Conservation (phyloP, 2,329 filamentous ascomycete species). For the Fusarium torreyae region DNA sequence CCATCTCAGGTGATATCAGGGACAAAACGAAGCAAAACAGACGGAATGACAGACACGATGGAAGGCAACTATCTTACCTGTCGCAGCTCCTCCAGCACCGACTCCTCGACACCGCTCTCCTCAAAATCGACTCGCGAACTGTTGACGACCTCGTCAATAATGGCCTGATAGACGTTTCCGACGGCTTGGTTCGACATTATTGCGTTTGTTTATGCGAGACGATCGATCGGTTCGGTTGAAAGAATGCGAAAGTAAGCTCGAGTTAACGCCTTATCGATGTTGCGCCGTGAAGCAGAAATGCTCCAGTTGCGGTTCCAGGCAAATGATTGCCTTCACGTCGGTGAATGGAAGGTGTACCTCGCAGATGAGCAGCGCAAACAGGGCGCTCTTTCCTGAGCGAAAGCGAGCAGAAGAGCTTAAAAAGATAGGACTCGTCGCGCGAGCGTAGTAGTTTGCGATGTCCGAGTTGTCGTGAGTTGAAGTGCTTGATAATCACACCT, state of each 20-base stretch:
- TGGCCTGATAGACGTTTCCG: conserved; percentile 84
- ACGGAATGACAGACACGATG: conserved; percentile 14
- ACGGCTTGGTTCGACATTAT: conserved; percentile 73
- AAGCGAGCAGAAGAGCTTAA: background rate
- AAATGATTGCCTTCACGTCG: conserved; percentile 3
- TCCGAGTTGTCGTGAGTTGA: conserved; percentile 8
- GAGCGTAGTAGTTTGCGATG: conserved; percentile 17
- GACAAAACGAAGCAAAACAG: conserved; percentile 11
- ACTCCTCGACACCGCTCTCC: conserved; percentile 91
- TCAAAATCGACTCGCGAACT: conserved; percentile 96
- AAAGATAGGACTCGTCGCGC: background rate
- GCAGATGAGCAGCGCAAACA: conserved; percentile 4
- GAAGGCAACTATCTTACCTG: conserved; percentile 73
- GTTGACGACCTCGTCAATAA: conserved; percentile 89
- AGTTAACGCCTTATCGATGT: conserved; percentile 11
- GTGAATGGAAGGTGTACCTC: background rate
- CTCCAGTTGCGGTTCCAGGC: background rate
- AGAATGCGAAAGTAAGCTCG: conserved; percentile 4
- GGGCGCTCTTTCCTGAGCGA: background rate
- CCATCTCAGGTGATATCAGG: conserved; percentile 13
- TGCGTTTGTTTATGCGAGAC: conserved; percentile 23
- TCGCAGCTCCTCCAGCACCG: conserved; percentile 88
- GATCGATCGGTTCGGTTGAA: conserved; percentile 3
- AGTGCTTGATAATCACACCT: conserved; percentile 28
- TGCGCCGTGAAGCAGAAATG: conserved; percentile 20